Evolutionary conservation across 73 alveolate species (phyloP), one percentile per base, ranked within the genome.

Genomic region (Urostyla sp.): DNA sequence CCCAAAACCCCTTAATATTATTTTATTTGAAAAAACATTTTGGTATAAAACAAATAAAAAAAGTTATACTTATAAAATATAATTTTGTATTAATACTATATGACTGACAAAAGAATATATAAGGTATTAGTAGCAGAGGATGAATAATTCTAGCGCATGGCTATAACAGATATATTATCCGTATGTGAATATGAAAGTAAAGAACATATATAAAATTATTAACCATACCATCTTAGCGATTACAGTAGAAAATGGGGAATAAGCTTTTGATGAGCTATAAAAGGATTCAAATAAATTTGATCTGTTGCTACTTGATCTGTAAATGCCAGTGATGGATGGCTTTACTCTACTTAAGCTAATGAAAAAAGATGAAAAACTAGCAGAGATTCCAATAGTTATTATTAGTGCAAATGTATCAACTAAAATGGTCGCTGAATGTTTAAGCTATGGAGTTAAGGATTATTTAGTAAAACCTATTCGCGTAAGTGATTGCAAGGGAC

Each of bases 311-410:
- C 81, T 93, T 0, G 98, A 93, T 59, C 77, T 93, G 20, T 54
- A 53, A 40, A 87, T 93, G 95, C 98, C 98, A 0, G 94, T 80
- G 63, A 88, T 93, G 94, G 94, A 89, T 59, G 98, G 98, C 0
- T 40, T 88, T 10, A 97, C 91, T 52, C 85, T 94, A 10, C 93
- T 94, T 27, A 36, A 78, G 21, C 44, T 53, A 26, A 85, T 94
- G 87, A 53, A 92, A 67, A 90, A 79, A 46, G 90, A 94, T 55
- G 93, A 91, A 50, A 35, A 75, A 52, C 83, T 92, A 21, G 38
- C 56, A 49, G 82, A 82, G 24, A 77, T 88, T 23, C 98, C 97
- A 4, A 97, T 94, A 23, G 84, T 94, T 11, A 91, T 94, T 88
- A 90, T 94, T 94, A 67, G 93, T 59, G 95, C 94, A 28, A 88